Conservation (phyloP, 2,329 filamentous ascomycete species). For the Reticulascus tulasneorum region DNA sequence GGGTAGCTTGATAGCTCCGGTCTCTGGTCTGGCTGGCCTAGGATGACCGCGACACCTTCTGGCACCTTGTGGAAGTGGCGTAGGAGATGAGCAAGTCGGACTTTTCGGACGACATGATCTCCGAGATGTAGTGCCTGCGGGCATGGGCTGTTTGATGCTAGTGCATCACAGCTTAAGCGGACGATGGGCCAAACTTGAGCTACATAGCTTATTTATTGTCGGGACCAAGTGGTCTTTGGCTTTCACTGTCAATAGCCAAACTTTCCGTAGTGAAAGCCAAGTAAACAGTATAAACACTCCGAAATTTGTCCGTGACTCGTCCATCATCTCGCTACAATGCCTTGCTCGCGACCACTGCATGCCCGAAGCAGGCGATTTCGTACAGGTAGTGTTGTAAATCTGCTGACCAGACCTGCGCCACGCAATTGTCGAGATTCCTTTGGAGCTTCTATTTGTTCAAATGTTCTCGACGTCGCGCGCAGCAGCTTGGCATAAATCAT, state of each 20-base stretch:
- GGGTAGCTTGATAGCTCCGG: slow-evolving; percentile 7
- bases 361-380: background rate
- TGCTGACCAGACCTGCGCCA: too few species aligned
- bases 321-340: background rate
- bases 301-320: background rate
- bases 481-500: slow-evolving; percentile 11
- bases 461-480: background rate
- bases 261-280: slow-evolving; percentile 5
- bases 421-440: too few species aligned
- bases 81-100: slow-evolving; percentile 1
- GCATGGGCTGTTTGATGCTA: slow-evolving; percentile 9
- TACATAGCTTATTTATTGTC: slow-evolving; percentile 5
- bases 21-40: slow-evolving; percentile 6
- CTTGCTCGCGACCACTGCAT: background rate
- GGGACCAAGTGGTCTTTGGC: slow-evolving; percentile 12
- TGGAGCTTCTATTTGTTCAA: background rate
- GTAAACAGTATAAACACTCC: slow-evolving; percentile 6
- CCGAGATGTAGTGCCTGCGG: slow-evolving; percentile 2
- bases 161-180: slow-evolving; percentile 10
- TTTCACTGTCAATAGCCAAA: slow-evolving; percentile 5
- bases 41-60: slow-evolving; percentile 5
- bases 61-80: slow-evolving; percentile 7
- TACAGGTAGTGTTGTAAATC: too few species aligned
- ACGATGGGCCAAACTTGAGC: slow-evolving; percentile 1
- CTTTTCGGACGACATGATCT: background rate